A percentile compares a stretch with the other conserved stretches of the same genome.
These are phyloP conservation scores for Bacterosira constricta DNA, from an alignment of 108 stramenopile genomes.

Conservation along the genomic window DNA sequence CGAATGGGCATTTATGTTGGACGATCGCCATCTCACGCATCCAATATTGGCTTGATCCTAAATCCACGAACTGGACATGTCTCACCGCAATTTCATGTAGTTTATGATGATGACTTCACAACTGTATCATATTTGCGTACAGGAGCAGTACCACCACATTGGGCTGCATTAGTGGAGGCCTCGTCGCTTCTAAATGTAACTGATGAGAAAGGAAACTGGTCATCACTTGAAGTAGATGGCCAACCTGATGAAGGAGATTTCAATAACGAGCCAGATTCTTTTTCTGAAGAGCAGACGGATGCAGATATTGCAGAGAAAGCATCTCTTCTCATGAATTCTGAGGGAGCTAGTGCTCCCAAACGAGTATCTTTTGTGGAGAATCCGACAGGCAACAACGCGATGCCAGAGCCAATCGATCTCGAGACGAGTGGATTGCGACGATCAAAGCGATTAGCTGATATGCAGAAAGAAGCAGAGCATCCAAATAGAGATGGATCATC, in stretches of 20 bases:
- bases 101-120: constrained; percentile 33
- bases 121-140: constrained; percentile 23
- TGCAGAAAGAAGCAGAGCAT: no score
- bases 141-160: not conserved
- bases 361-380: no score
- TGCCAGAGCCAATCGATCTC: not conserved
- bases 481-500: no score
- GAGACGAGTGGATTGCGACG: not conserved
- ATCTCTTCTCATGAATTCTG: no score
- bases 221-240: no score
- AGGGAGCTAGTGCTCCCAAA: no score
- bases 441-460: not conserved
- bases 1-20: constrained; percentile 40
- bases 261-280: no score
- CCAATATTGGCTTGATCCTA: constrained; percentile 24
- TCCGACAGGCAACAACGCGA: no score
- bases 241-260: no score
- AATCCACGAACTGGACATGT: constrained; percentile 34
- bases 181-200: not conserved
- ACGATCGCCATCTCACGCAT: constrained; percentile 29
- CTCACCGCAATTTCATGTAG: constrained; percentile 33
- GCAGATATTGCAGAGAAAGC: no score
- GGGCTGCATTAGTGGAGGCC: not conserved
- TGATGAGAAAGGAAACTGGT: no score
- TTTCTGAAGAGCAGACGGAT: no score